These are phyloP conservation scores for Macrophomina phaseolina DNA, from an alignment of 2,329 filamentous ascomycete species.

Conservation along the genomic window DNA sequence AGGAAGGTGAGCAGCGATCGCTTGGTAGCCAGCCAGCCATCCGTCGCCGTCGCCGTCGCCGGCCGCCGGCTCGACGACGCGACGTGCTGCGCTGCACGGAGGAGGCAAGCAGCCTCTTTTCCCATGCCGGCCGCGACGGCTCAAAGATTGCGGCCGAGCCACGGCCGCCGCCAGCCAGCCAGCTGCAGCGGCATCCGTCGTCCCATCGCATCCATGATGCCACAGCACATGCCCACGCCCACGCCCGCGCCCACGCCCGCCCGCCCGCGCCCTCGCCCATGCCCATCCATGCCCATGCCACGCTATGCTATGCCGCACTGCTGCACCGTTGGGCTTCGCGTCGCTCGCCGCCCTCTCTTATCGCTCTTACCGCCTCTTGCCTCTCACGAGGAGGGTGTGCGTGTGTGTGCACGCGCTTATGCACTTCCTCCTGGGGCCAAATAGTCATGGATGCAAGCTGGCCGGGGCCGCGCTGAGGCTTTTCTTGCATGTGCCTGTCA, in stretches of 20 bases:
- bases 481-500: conserved; percentile 24
- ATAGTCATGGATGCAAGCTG: conserved; percentile 8
- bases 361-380: conserved; percentile 23
- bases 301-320: background rate
- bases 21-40: too few species aligned
- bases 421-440: conserved; percentile 1
- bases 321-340: background rate
- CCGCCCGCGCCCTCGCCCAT: background rate
- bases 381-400: background rate
- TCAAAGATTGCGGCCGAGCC: background rate
- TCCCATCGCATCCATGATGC: background rate
- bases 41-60: too few species aligned
- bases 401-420: conserved; percentile 22
- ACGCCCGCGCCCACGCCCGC: background rate
- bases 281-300: background rate
- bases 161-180: background rate
- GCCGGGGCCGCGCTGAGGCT: conserved; percentile 18
- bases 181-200: background rate
- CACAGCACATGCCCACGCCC: conserved; percentile 1
- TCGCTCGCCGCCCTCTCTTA: conserved; percentile 3
- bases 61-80: too few species aligned
- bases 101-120: background rate
- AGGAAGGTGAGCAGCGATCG: too few species aligned
- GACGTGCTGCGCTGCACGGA: too few species aligned
- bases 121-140: background rate